Base-by-base conservation (phyloP, 345 rosid genomes). In the Syzygium jambos region DNA sequence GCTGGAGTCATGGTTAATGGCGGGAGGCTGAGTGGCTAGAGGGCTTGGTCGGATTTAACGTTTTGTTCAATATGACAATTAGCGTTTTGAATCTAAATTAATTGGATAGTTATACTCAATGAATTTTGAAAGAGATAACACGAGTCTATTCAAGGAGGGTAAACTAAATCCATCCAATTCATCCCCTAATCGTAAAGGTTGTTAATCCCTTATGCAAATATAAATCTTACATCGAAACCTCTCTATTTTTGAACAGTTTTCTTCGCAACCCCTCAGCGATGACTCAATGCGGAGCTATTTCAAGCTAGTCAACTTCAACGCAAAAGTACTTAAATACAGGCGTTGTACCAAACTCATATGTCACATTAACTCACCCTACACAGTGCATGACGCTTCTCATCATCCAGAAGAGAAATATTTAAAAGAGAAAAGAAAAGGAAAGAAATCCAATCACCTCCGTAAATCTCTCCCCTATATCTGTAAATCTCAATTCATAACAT, bases 1-100 rank as follows among this genome's bases (percentile, higher is more conserved):
- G 30, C 13, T 11, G 7, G n/a, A 59, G 65, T 59, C 16, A 29
- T 13, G 68, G 68, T 59, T 27, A 27, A 11, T 59, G 65, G 30
- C n/a, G 0, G 16, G 27, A 27, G 14, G 34, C 2, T n/a, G 77
- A 4, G 77, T 63, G 10, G n/a, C 38, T 14, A 0, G 21, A 63
- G 41, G 41, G 21, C 38, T 63, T 2, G 21, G 0, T 63, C 34
- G 1, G 0, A 29, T 63, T 63, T 63, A 29, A 19, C 41, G 5
- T 29, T 29, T 63, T 29, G 38, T 63, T 63, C 34, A 13, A 63
- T 63, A 63, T 14, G 73, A 2, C 34, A n/a, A 63, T 63, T 63
- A 63, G 4, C 5, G 9, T 63, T 63, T 14, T 34, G 9, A 63
- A 63, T 29, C 5, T 63, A 21, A 63, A 63, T 63, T 63, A 63